Evolutionary conservation across 768 basidiomycete genomes (phyloP).

Genomic region (Lactarius evosmus): DNA sequence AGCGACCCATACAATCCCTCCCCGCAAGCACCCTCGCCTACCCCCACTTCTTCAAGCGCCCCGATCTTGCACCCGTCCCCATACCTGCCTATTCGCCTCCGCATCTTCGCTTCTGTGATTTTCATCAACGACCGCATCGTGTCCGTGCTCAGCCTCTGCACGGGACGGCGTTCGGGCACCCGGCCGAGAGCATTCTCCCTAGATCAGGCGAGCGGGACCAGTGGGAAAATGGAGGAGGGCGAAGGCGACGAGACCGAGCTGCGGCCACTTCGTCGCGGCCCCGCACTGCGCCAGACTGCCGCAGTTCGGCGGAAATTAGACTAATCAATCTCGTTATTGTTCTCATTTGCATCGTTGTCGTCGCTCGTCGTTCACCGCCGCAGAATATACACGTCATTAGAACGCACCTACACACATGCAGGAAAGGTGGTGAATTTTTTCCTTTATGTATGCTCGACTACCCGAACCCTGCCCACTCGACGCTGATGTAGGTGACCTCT

Average conservation of each 20-base stretch:
- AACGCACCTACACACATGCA: neutral
- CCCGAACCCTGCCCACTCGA: slow-evolving; percentile 93
- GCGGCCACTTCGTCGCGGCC: slow-evolving; percentile 21
- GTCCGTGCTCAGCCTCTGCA: slow-evolving; percentile 55
- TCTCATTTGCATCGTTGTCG: neutral
- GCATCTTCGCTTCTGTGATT: slow-evolving; percentile 70
- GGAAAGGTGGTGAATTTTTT: too few species aligned
- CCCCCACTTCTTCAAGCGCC: slow-evolving; percentile 15
- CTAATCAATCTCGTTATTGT: slow-evolving; percentile 4
- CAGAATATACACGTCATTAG: slow-evolving; percentile 1
- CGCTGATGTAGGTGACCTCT: slow-evolving; percentile 67
- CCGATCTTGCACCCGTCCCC: slow-evolving; percentile 65
- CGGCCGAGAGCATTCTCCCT: slow-evolving; percentile 27
- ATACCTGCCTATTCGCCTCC: slow-evolving; percentile 75
- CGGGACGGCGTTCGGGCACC: slow-evolving; percentile 24
- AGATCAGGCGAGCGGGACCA: slow-evolving; percentile 41
- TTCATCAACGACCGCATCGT: slow-evolving; percentile 73
- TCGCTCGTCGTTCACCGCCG: neutral
- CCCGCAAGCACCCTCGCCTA: slow-evolving; percentile 29
- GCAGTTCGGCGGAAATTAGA: slow-evolving; percentile 20
- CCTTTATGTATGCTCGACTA: slow-evolving; percentile 33
- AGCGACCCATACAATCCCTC: slow-evolving; percentile 69
- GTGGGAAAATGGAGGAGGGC: slow-evolving; percentile 64
- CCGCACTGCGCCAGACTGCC: slow-evolving; percentile 16
- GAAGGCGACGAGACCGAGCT: slow-evolving; percentile 36